Percentiles rank a stretch among this genome's conserved stretches.
phyloP scores from a whole-genome alignment of 768 basidiomycete species.

The Candolleomyces efflorescens region DNA sequence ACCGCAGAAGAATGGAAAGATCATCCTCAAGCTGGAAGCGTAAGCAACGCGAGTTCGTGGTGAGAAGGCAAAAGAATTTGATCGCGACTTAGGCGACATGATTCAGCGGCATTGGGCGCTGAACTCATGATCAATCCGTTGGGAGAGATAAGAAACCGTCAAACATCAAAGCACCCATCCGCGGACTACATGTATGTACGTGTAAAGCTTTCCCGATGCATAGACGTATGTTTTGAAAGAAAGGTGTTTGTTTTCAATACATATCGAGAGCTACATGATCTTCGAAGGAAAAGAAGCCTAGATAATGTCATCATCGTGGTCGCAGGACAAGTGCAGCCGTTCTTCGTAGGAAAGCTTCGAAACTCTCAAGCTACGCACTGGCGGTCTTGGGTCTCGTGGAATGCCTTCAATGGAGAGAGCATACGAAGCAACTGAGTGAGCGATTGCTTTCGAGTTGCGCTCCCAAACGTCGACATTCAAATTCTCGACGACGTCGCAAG shows the following conservation, averaged over 20 bases:
- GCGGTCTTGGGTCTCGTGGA: slow-evolving; percentile 8
- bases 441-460: slow-evolving; percentile 21
- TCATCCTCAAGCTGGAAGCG: too few species aligned
- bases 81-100: too few species aligned
- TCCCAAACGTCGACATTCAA: slow-evolving; percentile 19
- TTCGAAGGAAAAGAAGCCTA: not conserved
- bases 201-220: too few species aligned
- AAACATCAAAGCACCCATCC: too few species aligned
- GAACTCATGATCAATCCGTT: too few species aligned
- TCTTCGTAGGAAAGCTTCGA: slow-evolving; percentile 5
- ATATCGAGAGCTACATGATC: not conserved
- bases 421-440: slow-evolving; percentile 21
- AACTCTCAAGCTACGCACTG: not conserved
- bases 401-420: slow-evolving; percentile 20
- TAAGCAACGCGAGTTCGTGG: too few species aligned
- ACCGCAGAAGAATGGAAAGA: too few species aligned
- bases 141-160: too few species aligned
- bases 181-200: too few species aligned
- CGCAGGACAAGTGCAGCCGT: slow-evolving; percentile 3
- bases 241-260: not conserved
- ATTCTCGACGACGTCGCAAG: slow-evolving; percentile 25
- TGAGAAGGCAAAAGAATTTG: too few species aligned
- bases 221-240: too few species aligned
- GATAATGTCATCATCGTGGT: slow-evolving; percentile 4
- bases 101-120: too few species aligned